A percentile compares a stretch with the other conserved stretches of the same genome.
Evolutionary conservation across 2,329 filamentous ascomycete genomes (phyloP).

Genomic region (Mollisiaceae sp.): DNA sequence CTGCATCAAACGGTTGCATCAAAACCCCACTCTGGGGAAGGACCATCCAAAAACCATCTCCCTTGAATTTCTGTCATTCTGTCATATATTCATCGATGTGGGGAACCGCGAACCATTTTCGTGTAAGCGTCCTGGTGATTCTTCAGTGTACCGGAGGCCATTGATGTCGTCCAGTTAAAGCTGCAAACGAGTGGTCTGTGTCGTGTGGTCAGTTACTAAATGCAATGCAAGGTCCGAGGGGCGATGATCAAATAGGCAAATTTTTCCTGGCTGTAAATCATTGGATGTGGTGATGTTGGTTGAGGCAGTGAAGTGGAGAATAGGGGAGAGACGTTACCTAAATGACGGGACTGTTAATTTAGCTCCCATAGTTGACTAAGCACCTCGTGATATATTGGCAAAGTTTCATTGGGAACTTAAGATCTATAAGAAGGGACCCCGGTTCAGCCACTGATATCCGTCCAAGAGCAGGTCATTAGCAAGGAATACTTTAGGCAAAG

Average conservation of each 20-base stretch:
- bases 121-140: not conserved
- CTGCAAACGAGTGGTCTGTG: not conserved
- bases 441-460: not conserved
- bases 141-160: not conserved
- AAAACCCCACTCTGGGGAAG: not conserved
- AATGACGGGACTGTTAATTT: not conserved
- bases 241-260: conserved; percentile 17
- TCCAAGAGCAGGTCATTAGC: not conserved
- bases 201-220: conserved; percentile 10
- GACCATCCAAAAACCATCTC: not conserved
- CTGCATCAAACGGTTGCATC: not conserved
- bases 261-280: conserved; percentile 1
- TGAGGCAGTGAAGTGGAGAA: conserved; percentile 4
- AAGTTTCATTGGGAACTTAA: not conserved
- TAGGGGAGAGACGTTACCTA: not conserved
- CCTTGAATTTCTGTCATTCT: not conserved
- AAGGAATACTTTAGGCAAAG: not conserved
- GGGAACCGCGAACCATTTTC: not conserved
- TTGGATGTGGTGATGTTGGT: not conserved
- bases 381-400: conserved; percentile 1
- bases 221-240: conserved; percentile 8
- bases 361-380: conserved; percentile 1
- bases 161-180: conserved; percentile 8
- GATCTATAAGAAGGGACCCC: not conserved
- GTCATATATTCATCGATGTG: not conserved